Base-by-base conservation (phyloP, 257 asterid species). In the Penstemon newberryi region DNA sequence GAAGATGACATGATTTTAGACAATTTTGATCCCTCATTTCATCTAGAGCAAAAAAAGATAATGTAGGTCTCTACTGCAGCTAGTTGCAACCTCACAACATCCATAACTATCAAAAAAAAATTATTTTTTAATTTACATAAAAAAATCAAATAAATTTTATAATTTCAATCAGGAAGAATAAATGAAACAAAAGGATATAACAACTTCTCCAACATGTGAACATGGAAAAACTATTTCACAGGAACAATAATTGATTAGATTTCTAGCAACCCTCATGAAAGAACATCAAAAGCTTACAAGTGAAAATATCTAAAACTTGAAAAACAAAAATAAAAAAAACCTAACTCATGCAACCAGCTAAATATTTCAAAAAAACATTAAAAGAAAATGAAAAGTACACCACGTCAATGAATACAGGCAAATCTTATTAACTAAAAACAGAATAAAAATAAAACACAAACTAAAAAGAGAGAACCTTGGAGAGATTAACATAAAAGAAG, bases 401-500 rank as follows among this genome's bases (percentile, higher is more conserved):
- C 25, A 41, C n/a, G 8, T 25, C 33, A 25, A 25, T 25, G 33
- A 25, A 25, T 25, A 25, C 33, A 25, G 2, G 5, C 10, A 40
- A 12, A n/a, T 47, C 37, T 60, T 37, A 58, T 40, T 40, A 56
- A 45, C 56, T 1, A 44, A 39, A 33, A 44, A 56, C 9, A 8
- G 1, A 12, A 55, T 9, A 6, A 25, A n/a, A n/a, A 5, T 3
- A 0, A 54, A 3, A 18, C 39, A 3, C 6, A 43, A 43, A 4
- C 5, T 36, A 33, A 3, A 53, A 42, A 67, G 6, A 4, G 12
- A 39, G 7, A 40, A 79, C 83, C 84, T 76, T 79, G 50, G 86
- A 72, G 55, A 82, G 82, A 60, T 81, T 81, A 52, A 82, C 86
- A 55, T 82, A 78, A 57, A 79, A 82, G 68, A 82, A 78, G 60